Evolutionary conservation across 1,139 yeast species (phyloP), one percentile per base, ranked within the genome.

Genomic region (Hansenula lynferdii): DNA sequence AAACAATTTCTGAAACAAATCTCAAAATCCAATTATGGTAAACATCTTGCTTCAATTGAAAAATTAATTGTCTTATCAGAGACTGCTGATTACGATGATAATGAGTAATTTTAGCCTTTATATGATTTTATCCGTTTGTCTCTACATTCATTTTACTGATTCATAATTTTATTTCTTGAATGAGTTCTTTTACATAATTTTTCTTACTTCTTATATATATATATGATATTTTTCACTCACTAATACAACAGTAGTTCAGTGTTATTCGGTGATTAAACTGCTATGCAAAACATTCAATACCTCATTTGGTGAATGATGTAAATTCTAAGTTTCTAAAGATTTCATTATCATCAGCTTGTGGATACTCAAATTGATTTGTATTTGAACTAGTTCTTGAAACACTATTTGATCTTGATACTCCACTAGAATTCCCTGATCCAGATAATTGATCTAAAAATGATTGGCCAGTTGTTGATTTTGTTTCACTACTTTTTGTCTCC

Each of bases 11-110:
- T 79, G 57, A 75, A 75, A 49, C 75, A 77, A 47, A 75, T 78
- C 35, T 71, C 77, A 16, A 75, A 72, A 55, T 71, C 74, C 37
- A 68, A 68, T 40, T 77, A 80, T 56, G 95, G 95, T 20, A 86
- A 86, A 63, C 95, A 86, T 56, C 68, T 86, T 50, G 94, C 89
- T 6, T 80, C 90, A 22, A 89, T 85, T 48, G 95, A 85, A 57
- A 81, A 83, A 57, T 71, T 85, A 67, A 76, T 75, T 44, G 46
- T 48, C 6, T 38, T 57, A 23, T 51, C 59, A 10, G 58, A 53
- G 35, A 45, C 47, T 25, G 56, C 58, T 8, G 42, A 48, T 11
- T 32, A 47, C 5, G 44, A 50, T 25, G 53, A 48, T 34, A 56
- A 48, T 26, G 54, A 39, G 11, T 28, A 25, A 28, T 34, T 17